These are phyloP conservation scores for Cutaneotrichosporon cutaneum DNA, from an alignment of 1,284 basidiomycete genomes.

Conservation along the genomic window DNA sequence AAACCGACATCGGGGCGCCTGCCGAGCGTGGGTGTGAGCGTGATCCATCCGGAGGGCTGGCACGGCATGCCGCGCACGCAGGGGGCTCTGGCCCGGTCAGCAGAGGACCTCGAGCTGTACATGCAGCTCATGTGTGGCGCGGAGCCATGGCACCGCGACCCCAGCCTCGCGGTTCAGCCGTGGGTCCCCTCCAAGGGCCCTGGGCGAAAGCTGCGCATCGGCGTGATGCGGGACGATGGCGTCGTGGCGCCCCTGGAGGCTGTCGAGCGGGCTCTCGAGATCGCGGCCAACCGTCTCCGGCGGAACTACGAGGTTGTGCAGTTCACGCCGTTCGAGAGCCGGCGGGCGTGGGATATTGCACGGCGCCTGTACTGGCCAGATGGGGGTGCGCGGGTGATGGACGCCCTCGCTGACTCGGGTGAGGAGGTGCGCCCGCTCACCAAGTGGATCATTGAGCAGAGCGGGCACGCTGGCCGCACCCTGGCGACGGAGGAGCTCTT, in stretches of 20 bases:
- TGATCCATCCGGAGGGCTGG: conserved; percentile 25
- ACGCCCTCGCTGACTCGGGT: conserved; percentile 26
- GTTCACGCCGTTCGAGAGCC: conserved; percentile 23
- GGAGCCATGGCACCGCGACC: conserved; percentile 45
- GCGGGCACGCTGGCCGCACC: conserved; percentile 21
- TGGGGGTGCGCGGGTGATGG: conserved; percentile 34
- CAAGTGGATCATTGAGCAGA: conserved; percentile 35
- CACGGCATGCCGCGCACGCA: conserved; percentile 41
- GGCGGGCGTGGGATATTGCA: conserved; percentile 35
- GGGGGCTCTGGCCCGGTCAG: conserved; percentile 44
- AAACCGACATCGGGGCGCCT: conserved; percentile 45
- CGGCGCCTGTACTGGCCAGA: conserved; percentile 43
- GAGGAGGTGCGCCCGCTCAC: conserved; percentile 45
- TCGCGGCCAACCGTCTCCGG: conserved; percentile 33
- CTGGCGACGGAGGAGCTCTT: conserved; percentile 30
- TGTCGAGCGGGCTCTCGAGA: conserved; percentile 45
- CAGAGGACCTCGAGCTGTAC: conserved; percentile 46
- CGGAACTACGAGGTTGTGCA: conserved; percentile 37
- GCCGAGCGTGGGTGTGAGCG: conserved; percentile 41
- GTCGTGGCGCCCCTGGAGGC: conserved; percentile 49
- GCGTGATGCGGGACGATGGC: conserved; percentile 52
- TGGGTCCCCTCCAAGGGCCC: conserved; percentile 5
- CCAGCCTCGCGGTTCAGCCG: conserved; percentile 14
- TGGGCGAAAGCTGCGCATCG: conserved; percentile 37
- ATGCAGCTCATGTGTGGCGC: conserved; percentile 37